Base-by-base conservation (phyloP, 345 rosid species). In the Rhodomyrtus tomentosa region DNA sequence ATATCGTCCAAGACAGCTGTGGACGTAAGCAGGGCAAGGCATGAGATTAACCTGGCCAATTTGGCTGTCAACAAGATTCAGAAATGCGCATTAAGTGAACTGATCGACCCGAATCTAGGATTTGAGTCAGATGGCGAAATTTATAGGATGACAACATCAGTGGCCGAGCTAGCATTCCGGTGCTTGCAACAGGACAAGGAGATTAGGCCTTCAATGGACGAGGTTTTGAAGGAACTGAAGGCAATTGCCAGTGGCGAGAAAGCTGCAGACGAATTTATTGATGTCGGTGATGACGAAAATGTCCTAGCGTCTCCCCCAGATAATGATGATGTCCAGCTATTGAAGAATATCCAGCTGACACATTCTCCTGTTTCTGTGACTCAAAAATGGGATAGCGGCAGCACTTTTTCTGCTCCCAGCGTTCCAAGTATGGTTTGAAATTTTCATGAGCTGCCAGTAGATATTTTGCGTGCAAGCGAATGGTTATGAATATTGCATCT, bases 41-140 rank as follows among this genome's bases (percentile, higher is more conserved):
- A 85, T 16, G 86, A 85, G 80, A 85, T 85, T 32, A 85, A 85
- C 73, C 42, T 85, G 15, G 50, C 86, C 4, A 85, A 38, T 49
- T 16, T 81, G 82, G 86, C 86, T 11, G 59, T 85, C n/a, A 81
- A 80, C 80, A 80, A 80, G 72, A 80, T 85, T 29, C 86, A 48
- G 56, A 81, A 50, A 32, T 73, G 56, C 40, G 80, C 80, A 48
- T 25, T 80, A 14, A 29, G 73, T 59, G 73, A 59, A 14, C 38
- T 59, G 73, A 7, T 59, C 21, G 38, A 59, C 73, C 73, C 7
- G 5, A 59, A 36, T 27, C 73, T 59, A 27, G 73, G 38, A 58
- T 58, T 27, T 58, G 72, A 58, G 29, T 58, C 29, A 58, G 73
- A 59, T 27, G 73, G 16, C 5, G 38, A 59, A 27, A 59, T 59